These are phyloP conservation scores for Epichloe uncinata DNA, from an alignment of 2,329 filamentous ascomycete genomes.

Conservation along the genomic window DNA sequence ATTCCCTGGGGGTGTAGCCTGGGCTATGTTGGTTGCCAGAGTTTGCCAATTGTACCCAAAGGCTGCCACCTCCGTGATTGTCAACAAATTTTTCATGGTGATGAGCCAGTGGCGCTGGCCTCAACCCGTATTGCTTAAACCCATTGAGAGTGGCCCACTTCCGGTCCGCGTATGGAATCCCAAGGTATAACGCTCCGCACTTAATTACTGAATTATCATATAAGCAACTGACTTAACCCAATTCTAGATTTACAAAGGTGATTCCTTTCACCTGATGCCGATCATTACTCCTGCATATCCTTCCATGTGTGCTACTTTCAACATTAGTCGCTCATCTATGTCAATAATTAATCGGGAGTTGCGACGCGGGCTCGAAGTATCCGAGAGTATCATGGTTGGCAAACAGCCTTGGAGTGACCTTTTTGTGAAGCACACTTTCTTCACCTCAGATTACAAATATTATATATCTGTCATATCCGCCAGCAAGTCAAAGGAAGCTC, in stretches of 20 bases:
- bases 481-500: slow-evolving; percentile 69
- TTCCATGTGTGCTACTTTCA: slow-evolving; percentile 95
- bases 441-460: slow-evolving; percentile 86
- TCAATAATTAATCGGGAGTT: slow-evolving; percentile 74
- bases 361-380: slow-evolving; percentile 60
- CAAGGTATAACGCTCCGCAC: slow-evolving; percentile 39
- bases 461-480: slow-evolving; percentile 81
- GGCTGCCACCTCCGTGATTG: slow-evolving; percentile 75
- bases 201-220: background rate
- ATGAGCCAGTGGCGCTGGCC: slow-evolving; percentile 91
- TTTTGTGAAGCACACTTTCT: slow-evolving; percentile 78
- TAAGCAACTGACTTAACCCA: slow-evolving; percentile 6
- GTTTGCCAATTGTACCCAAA: slow-evolving; percentile 95
- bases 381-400: slow-evolving; percentile 65
- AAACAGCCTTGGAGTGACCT: slow-evolving; percentile 74
- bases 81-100: slow-evolving; percentile 89
- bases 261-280: slow-evolving; percentile 86
- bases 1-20: slow-evolving; percentile 91
- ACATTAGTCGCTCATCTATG: slow-evolving; percentile 78
- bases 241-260: slow-evolving; percentile 57
- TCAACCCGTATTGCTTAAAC: slow-evolving; percentile 79
- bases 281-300: slow-evolving; percentile 97
- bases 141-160: slow-evolving; percentile 68
- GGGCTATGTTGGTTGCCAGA: slow-evolving; percentile 93
- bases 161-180: slow-evolving; percentile 92